These are phyloP conservation scores for Seminavis robusta DNA, from an alignment of 108 stramenopile species.

Conservation along the genomic window DNA sequence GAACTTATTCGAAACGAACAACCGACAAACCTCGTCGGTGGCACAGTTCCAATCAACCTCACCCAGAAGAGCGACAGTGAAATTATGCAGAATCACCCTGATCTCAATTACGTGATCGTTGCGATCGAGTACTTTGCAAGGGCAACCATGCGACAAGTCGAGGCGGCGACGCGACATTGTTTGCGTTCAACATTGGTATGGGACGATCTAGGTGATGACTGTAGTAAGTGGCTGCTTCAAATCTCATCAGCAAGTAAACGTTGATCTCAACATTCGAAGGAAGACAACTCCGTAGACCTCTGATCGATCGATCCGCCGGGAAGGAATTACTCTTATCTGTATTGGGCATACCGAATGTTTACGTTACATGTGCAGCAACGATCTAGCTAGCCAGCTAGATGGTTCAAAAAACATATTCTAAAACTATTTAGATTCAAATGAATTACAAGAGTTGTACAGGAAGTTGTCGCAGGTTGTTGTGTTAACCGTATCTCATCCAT, in stretches of 20 bases:
- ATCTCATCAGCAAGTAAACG: too few species aligned
- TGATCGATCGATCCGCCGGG: too few species aligned
- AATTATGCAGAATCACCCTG: neutral
- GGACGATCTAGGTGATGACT: too few species aligned
- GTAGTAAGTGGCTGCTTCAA: too few species aligned
- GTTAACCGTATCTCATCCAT: conserved; percentile 24
- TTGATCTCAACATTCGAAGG: too few species aligned
- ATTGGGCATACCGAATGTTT: neutral
- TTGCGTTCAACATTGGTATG: too few species aligned
- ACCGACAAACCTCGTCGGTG: neutral
- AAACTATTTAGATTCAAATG: neutral
- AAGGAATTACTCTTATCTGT: too few species aligned
- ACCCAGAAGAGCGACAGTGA: conserved; percentile 1
- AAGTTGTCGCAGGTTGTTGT: neutral
- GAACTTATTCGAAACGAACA: conserved; percentile 5
- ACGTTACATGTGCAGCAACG: neutral
- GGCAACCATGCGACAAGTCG: conserved; percentile 1
- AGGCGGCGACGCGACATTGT: neutral
- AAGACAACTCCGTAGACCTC: too few species aligned
- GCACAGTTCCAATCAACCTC: conserved; percentile 11
- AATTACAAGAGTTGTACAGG: neutral
- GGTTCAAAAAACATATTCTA: neutral
- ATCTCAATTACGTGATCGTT: neutral
- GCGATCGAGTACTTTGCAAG: neutral
- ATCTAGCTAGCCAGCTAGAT: neutral